Percentiles rank a stretch among this genome's conserved stretches.
Conservation (phyloP, 2,329 filamentous ascomycete species). For the Verticillium albo-atrum region DNA sequence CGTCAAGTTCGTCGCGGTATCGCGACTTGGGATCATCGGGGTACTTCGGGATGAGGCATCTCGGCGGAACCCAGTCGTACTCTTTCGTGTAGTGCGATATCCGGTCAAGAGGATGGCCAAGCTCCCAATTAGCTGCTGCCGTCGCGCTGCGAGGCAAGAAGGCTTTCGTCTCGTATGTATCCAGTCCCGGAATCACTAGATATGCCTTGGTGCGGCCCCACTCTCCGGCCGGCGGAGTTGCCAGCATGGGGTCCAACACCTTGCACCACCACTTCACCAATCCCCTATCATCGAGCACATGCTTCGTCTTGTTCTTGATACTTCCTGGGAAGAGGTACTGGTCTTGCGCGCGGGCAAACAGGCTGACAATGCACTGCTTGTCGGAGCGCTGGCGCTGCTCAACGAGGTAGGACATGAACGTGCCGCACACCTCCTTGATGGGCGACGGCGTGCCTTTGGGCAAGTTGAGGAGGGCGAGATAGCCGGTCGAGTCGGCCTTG, state of each 20-base stretch:
- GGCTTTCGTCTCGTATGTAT: conserved; percentile 72
- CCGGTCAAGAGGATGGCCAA: conserved; percentile 65
- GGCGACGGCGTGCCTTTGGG: conserved; percentile 65
- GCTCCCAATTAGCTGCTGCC: conserved; percentile 58
- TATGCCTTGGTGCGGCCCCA: conserved; percentile 65
- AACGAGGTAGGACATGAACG: conserved; percentile 74
- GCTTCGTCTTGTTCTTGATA: conserved; percentile 77
- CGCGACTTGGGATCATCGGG: conserved; percentile 94
- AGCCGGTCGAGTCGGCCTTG: conserved; percentile 95
- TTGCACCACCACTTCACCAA: conserved; percentile 96
- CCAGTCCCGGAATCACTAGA: conserved; percentile 81
- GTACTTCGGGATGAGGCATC: conserved; percentile 83
- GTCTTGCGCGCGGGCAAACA: conserved; percentile 87
- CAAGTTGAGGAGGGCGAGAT: conserved; percentile 62
- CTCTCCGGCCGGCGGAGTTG: conserved; percentile 30
- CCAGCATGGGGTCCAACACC: conserved; percentile 73
- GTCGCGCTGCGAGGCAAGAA: conserved; percentile 61
- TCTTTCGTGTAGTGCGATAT: conserved; percentile 60
- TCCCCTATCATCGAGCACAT: conserved; percentile 85
- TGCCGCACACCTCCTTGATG: conserved; percentile 66
- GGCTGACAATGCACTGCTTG: conserved; percentile 71
- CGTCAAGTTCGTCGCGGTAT: conserved; percentile 84
- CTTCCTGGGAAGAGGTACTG: conserved; percentile 96
- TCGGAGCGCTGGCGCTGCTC: conserved; percentile 59
- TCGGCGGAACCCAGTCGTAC: conserved; percentile 60